Conservation (phyloP, 202 grass and related monocot species). For the Carex sylvatica region DNA sequence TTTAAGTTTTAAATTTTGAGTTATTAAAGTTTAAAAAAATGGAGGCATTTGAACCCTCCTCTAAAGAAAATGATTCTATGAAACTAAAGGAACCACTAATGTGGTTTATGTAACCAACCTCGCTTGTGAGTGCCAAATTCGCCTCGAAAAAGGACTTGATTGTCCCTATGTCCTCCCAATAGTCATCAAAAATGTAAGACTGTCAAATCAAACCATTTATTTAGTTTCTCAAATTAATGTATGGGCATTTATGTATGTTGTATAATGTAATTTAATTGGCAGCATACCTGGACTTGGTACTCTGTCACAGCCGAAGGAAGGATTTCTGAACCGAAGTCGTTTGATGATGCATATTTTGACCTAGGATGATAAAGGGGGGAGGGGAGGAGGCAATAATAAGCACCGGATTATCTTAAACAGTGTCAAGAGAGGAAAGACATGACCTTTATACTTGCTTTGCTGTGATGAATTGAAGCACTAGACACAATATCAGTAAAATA, state of each 20-base stretch:
- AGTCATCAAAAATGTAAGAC: conserved; percentile 62
- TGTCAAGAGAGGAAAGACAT: too few relatives aligned
- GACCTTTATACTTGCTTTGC: background rate
- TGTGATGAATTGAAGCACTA: background rate
- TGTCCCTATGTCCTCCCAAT: conserved; percentile 88
- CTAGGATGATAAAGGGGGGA: conserved; percentile 32
- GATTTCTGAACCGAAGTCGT: conserved; percentile 84
- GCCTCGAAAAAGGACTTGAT: conserved; percentile 80
- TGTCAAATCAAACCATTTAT: conserved; percentile 26
- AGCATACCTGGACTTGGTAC: conserved; percentile 50
- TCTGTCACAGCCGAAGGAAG: conserved; percentile 58
- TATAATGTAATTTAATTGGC: background rate
- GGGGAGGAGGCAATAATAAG: background rate
- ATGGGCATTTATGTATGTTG: background rate
- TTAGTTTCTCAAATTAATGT: background rate
- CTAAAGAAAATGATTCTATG: background rate
- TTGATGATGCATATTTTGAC: conserved; percentile 51
- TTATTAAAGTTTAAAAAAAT: too few relatives aligned
- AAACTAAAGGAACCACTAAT: background rate
- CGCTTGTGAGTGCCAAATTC: conserved; percentile 68
- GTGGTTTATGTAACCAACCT: conserved; percentile 35
- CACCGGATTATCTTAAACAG: background rate
- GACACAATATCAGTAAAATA: background rate
- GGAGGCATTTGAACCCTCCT: too few relatives aligned
- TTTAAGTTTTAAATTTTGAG: too few relatives aligned